Evolutionary conservation across 768 basidiomycete species (phyloP).

Genomic region (Mycena capillaripes): DNA sequence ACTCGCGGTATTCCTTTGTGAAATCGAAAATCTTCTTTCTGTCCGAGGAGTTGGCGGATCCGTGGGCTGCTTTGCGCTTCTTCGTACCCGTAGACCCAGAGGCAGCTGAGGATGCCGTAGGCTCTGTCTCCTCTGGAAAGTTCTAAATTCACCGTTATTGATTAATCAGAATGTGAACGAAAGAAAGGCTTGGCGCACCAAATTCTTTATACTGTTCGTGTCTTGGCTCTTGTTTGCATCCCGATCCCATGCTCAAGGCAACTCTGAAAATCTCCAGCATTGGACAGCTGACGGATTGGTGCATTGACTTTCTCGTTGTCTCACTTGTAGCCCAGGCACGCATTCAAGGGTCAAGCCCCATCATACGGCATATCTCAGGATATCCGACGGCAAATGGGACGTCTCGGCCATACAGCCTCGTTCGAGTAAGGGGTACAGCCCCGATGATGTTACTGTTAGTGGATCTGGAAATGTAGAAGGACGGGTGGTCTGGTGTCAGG

Average conservation of each 20-base stretch:
- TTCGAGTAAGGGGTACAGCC: not conserved
- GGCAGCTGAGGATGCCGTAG: not conserved
- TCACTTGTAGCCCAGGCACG: conserved; percentile 5
- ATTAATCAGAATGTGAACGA: not conserved
- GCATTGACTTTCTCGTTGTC: conserved; percentile 1
- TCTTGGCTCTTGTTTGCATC: not conserved
- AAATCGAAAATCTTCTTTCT: not conserved
- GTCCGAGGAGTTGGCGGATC: not conserved
- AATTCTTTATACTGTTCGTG: conserved; percentile 9
- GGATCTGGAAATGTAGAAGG: not conserved
- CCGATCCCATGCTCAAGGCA: conserved; percentile 6
- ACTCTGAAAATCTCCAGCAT: not conserved
- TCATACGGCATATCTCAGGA: not conserved
- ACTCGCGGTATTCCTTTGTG: conserved; percentile 5
- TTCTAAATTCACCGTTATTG: not conserved
- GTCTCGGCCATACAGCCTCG: not conserved
- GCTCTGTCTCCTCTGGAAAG: conserved; percentile 4
- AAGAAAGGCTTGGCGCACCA: conserved; percentile 13
- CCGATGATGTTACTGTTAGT: conserved; percentile 25
- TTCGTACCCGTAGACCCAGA: not conserved
- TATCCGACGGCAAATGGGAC: conserved; percentile 5
- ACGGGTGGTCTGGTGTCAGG: no score
- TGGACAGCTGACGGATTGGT: not conserved
- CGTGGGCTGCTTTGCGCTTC: conserved; percentile 5
- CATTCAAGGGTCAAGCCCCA: not conserved